Conservation (phyloP, 2,329 filamentous ascomycete species). For the Emmonsiellopsis sp. region DNA sequence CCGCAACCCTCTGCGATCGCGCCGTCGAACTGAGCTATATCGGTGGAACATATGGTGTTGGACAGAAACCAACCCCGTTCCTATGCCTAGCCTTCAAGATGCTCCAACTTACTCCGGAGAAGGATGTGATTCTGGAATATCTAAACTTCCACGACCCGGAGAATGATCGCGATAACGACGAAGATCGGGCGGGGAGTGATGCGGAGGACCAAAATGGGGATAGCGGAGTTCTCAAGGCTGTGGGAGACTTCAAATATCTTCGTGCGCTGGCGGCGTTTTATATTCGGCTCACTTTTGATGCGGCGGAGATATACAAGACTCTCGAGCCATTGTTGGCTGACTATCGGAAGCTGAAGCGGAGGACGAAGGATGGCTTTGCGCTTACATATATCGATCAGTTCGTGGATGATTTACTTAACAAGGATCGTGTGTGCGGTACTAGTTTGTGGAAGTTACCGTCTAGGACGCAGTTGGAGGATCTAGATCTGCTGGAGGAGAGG, state of each 20-base stretch:
- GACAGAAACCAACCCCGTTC: slow-evolving; percentile 81
- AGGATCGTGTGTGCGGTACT: slow-evolving; percentile 84
- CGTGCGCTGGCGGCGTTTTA: slow-evolving; percentile 87
- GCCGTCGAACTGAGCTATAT: slow-evolving; percentile 76
- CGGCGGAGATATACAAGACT: slow-evolving; percentile 67
- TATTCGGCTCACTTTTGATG: slow-evolving; percentile 73
- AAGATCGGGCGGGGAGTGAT: slow-evolving; percentile 13
- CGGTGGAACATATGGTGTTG: slow-evolving; percentile 75
- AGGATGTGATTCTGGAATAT: slow-evolving; percentile 72
- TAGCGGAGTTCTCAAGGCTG: slow-evolving; percentile 23
- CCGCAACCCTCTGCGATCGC: slow-evolving; percentile 70
- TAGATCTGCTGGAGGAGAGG: slow-evolving; percentile 77
- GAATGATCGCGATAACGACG: slow-evolving; percentile 22
- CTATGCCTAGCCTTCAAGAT: slow-evolving; percentile 92
- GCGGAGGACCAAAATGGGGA: slow-evolving; percentile 10
- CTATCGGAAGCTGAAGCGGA: slow-evolving; percentile 68
- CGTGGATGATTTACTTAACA: slow-evolving; percentile 80
- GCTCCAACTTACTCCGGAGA: slow-evolving; percentile 72
- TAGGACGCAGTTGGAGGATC: slow-evolving; percentile 72
- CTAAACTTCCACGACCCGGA: slow-evolving; percentile 69
- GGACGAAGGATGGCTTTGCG: slow-evolving; percentile 62
- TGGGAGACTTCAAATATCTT: slow-evolving; percentile 60
- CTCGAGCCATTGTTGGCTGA: slow-evolving; percentile 80
- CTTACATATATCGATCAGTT: slow-evolving; percentile 86
- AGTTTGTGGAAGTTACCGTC: slow-evolving; percentile 86